phyloP scores from a whole-genome alignment of 2,329 filamentous ascomycete species.

The Microdochium trichocladiopsis region DNA sequence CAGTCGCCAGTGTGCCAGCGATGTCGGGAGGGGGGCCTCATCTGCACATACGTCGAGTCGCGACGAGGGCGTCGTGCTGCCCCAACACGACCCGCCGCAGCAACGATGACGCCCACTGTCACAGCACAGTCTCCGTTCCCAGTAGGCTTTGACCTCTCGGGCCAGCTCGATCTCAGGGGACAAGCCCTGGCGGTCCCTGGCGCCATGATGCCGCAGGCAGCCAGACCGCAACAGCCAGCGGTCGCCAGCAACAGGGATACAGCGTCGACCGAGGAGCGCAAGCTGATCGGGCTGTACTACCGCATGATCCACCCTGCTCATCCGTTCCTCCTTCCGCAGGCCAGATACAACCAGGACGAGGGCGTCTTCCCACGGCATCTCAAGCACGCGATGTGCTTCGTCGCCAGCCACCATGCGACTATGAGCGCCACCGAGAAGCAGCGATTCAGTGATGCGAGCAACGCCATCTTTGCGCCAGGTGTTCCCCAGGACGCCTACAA shows the following conservation, averaged over 20 bases:
- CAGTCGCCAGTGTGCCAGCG: neutral
- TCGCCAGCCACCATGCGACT: neutral
- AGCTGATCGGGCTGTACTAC: neutral
- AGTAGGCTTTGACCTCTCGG: neutral
- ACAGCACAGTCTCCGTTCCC: neutral
- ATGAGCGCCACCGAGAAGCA: neutral
- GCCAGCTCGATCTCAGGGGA: neutral
- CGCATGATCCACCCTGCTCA: neutral
- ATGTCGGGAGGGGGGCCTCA: neutral
- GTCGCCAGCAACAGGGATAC: neutral
- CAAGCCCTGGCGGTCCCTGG: neutral
- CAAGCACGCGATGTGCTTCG: neutral
- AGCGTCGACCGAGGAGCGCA: neutral
- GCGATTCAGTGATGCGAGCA: neutral
- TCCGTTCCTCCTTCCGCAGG: neutral
- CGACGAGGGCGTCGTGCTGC: neutral
- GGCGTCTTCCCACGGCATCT: neutral
- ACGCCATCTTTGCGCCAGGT: neutral
- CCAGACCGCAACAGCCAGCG: neutral
- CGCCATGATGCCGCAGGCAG: neutral
- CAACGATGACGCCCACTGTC: neutral
- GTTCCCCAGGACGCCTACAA: neutral
- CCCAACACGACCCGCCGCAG: neutral
- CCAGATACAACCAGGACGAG: neutral
- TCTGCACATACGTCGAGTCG: neutral